phyloP scores from a whole-genome alignment of 371 early-diverging fungal species.

The Zychaea mexicana region DNA sequence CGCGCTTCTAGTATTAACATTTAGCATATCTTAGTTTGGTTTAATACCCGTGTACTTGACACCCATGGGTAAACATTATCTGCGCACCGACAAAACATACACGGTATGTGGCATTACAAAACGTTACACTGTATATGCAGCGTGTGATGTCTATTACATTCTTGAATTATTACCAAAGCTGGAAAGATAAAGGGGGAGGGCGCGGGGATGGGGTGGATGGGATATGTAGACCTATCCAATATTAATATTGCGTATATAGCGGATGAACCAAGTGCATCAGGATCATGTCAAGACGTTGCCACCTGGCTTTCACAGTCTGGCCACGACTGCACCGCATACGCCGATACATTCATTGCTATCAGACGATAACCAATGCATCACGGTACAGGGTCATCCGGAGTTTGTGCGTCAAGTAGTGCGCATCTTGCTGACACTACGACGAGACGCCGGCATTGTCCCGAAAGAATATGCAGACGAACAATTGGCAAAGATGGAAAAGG shows the following conservation, averaged over 20 bases:
- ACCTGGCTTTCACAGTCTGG: slow-evolving; percentile 48
- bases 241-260: slow-evolving; percentile 24
- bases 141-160: no score
- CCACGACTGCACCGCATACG: slow-evolving; percentile 45
- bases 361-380: slow-evolving; percentile 58
- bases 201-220: no score
- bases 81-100: slow-evolving; percentile 24
- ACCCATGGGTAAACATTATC: slow-evolving; percentile 38
- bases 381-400: slow-evolving; percentile 86
- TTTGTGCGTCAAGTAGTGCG: slow-evolving; percentile 54
- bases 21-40: slow-evolving; percentile 50
- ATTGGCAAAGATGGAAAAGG: slow-evolving; percentile 11
- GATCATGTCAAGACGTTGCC: slow-evolving; percentile 65
- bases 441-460: slow-evolving; percentile 24
- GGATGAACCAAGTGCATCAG: slow-evolving; percentile 70
- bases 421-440: slow-evolving; percentile 32
- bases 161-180: no score
- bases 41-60: slow-evolving; percentile 40
- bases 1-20: no score
- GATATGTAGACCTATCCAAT: no score
- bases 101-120: no score
- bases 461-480: slow-evolving; percentile 22
- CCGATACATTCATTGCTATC: slow-evolving; percentile 52
- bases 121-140: no score
- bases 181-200: no score